These are phyloP conservation scores for Tillandsia leiboldiana DNA, from an alignment of 176 grass and related monocot species.

Conservation along the genomic window DNA sequence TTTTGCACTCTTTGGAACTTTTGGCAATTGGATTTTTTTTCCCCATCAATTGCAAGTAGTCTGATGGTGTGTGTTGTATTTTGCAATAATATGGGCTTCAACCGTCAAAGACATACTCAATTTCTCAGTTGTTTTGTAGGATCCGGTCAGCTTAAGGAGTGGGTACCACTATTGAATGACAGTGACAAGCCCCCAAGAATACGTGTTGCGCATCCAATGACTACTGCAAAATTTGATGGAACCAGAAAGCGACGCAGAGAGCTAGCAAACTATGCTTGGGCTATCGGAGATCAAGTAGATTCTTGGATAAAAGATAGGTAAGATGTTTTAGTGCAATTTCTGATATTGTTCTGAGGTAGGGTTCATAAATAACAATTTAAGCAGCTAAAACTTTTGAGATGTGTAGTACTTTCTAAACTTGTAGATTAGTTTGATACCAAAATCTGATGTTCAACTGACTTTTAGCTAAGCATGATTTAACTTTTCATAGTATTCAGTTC, in stretches of 20 bases:
- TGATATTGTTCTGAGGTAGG: background rate
- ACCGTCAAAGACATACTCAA: background rate
- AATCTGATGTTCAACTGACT: background rate
- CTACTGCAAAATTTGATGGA: slow-evolving; percentile 54
- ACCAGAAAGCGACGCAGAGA: slow-evolving; percentile 83
- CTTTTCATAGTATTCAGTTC: background rate
- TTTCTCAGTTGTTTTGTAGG: slow-evolving; percentile 38
- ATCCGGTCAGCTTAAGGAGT: slow-evolving; percentile 41
- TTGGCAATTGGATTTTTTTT: background rate
- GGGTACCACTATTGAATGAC: slow-evolving; percentile 50
- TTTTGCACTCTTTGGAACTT: background rate
- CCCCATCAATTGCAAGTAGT: background rate
- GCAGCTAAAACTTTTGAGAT: background rate
- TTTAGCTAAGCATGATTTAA: background rate
- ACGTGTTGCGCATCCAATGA: slow-evolving; percentile 49
- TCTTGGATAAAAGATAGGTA: slow-evolving; percentile 72
- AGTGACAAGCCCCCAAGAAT: slow-evolving; percentile 53
- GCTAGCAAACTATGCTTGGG: slow-evolving; percentile 54
- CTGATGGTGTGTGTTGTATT: background rate
- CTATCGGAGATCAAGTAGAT: slow-evolving; percentile 80
- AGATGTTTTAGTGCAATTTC: slow-evolving; percentile 13
- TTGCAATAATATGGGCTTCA: background rate
- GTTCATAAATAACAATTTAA: background rate
- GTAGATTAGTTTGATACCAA: background rate
- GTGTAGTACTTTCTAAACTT: background rate